Evolutionary conservation across 352 stramenopile genomes (phyloP).

Genomic region (Globisporangium cystogenes): DNA sequence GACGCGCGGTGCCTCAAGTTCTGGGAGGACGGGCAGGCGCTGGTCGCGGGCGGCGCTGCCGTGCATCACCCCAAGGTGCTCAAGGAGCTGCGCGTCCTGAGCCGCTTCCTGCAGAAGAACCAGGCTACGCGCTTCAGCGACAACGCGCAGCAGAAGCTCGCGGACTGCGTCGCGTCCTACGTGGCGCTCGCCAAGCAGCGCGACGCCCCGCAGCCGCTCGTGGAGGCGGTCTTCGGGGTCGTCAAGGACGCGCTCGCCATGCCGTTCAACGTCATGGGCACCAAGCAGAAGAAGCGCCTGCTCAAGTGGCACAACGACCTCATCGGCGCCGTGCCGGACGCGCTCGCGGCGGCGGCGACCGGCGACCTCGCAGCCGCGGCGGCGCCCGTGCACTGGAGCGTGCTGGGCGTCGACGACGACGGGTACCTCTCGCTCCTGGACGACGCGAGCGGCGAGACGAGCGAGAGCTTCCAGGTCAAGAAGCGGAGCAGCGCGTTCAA

Average conservation of each 20-base stretch:
- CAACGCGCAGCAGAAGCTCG: slow-evolving; percentile 71
- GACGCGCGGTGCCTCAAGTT: slow-evolving; percentile 70
- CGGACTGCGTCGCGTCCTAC: slow-evolving; percentile 66
- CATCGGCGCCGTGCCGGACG: slow-evolving; percentile 45
- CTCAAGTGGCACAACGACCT: slow-evolving; percentile 87
- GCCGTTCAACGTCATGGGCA: slow-evolving; percentile 75
- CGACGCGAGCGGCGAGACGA: slow-evolving; percentile 56
- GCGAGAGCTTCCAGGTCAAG: slow-evolving; percentile 58
- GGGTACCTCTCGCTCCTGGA: slow-evolving; percentile 71
- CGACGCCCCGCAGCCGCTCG: slow-evolving; percentile 28
- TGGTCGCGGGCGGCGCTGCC: slow-evolving; percentile 20
- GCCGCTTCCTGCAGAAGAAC: slow-evolving; percentile 74
- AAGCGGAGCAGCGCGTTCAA: slow-evolving; percentile 67
- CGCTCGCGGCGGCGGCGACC: slow-evolving; percentile 20
- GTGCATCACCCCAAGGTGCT: slow-evolving; percentile 35
- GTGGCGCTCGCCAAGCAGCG: slow-evolving; percentile 53
- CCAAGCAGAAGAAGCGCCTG: slow-evolving; percentile 78
- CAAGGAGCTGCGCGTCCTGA: slow-evolving; percentile 73
- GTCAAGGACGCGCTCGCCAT: slow-evolving; percentile 81
- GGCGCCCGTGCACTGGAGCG: slow-evolving; percentile 40
- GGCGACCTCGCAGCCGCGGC: slow-evolving; percentile 10
- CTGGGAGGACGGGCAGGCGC: slow-evolving; percentile 62
- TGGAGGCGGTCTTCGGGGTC: slow-evolving; percentile 55
- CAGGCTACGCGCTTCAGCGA: slow-evolving; percentile 75
- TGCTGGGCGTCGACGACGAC: slow-evolving; percentile 69